Base-by-base conservation (phyloP, 129 eudicot species). In the Flaveria sonorensis region DNA sequence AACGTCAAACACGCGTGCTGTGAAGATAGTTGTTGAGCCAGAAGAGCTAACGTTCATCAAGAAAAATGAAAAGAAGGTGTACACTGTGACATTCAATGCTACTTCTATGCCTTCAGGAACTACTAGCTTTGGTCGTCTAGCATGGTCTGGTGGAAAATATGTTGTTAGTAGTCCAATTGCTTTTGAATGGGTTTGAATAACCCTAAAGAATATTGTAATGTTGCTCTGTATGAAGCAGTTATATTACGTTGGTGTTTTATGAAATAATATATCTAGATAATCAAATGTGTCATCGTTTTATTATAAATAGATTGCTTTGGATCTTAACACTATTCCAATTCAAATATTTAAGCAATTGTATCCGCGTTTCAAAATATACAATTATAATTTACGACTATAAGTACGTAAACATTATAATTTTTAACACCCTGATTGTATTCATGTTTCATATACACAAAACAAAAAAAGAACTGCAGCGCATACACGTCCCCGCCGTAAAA, bases 71-170 rank as follows among this genome's bases (percentile, higher is more conserved):
- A 92, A 79, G 85, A 86, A 87, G 77, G 57, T 48, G 47, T 92
- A 85, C 73, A 84, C 86, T 0, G 88, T 92, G 68, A 92, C 93
- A 24, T 84, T 92, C 75, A 79, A 70, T 11, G 89, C 92, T 46
- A 79, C 26, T 32, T 87, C 92, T 20, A 82, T 68, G 96, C 93
- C 91, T 36, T 71, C 88, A 1, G 87, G 87, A 43, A 86, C 85
- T 42, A 79, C 13, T 21, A 50, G 79, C 59, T 89, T 86, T 76
- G 93, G 76, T 73, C 83, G 76, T 59, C 57, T 92, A 9, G 76
- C 79, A 68, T 92, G 93, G 96, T 76, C 83, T 14, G 82, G 85
- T 36, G 93, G 89, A 42, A 78, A 86, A 39, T 88, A 86, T 57
- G 23, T 48, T 15, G 95, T 91, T 28, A 75, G 79, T 42, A 91